A percentile compares a stretch with the other conserved stretches of the same genome.
Conservation (phyloP, 1,284 basidiomycete species). For the Singerocomus inundabilis region DNA sequence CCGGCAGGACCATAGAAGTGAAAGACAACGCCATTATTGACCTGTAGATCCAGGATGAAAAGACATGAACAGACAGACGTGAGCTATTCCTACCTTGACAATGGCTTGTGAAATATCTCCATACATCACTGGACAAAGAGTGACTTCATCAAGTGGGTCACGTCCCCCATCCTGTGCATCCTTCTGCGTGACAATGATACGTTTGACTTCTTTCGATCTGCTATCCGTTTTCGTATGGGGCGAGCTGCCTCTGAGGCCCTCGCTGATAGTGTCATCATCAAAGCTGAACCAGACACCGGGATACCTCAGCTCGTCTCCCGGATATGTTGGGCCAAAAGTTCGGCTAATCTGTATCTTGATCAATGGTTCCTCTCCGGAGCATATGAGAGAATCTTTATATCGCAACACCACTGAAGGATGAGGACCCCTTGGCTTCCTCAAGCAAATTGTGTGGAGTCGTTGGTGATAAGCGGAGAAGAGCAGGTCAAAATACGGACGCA, state of each 20-base stretch:
- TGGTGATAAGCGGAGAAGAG: constrained; percentile 77
- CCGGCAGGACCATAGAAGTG: constrained; percentile 59
- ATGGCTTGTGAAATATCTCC: constrained; percentile 68
- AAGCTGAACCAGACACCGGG: constrained; percentile 84
- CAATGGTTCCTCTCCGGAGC: constrained; percentile 56
- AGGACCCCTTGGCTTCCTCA: constrained; percentile 61
- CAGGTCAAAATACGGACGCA: constrained; percentile 76
- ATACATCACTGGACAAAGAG: constrained; percentile 61
- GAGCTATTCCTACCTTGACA: constrained; percentile 50
- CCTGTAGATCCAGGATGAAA: constrained; percentile 39
- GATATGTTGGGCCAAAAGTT: constrained; percentile 83
- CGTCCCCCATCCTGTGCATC: constrained; percentile 50
- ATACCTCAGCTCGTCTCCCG: constrained; percentile 73
- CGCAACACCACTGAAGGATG: constrained; percentile 64
- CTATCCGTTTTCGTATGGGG: constrained; percentile 46
- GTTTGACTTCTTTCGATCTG: constrained; percentile 69
- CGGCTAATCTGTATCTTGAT: constrained; percentile 67
- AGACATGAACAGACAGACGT: not conserved
- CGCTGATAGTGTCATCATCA: constrained; percentile 60
- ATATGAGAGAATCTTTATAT: constrained; percentile 68
- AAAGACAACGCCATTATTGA: constrained; percentile 70
- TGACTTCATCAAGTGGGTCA: constrained; percentile 68
- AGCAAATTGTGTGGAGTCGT: constrained; percentile 70
- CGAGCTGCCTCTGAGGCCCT: constrained; percentile 44
- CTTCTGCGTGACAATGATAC: constrained; percentile 72